phyloP scores from a whole-genome alignment of 768 basidiomycete species.

The Mycena maculata region DNA sequence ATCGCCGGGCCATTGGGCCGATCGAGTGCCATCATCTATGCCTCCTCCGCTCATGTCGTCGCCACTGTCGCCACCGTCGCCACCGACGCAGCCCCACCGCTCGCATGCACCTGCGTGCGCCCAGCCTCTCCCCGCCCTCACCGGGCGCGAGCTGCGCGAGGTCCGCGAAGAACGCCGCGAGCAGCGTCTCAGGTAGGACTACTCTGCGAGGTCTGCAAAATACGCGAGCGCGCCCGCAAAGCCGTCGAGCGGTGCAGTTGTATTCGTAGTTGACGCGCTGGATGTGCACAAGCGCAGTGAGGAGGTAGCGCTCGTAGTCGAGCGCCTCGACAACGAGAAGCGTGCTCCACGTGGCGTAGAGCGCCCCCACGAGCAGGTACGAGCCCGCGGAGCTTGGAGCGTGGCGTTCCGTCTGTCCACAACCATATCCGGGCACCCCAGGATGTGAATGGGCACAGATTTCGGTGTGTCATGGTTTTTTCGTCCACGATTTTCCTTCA shows the following conservation, averaged over 20 bases:
- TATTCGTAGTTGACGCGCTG: conserved; percentile 35
- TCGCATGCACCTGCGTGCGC: conserved; percentile 11
- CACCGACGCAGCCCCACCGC: too few relatives aligned
- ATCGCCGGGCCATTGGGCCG: too few relatives aligned
- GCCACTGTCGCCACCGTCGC: too few relatives aligned
- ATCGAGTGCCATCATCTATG: too few relatives aligned
- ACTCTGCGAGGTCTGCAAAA: conserved; percentile 29
- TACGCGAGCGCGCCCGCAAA: conserved; percentile 13
- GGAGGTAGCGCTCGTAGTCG: conserved; percentile 35
- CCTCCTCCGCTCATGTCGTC: too few relatives aligned
- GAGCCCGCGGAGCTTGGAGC: conserved; percentile 32
- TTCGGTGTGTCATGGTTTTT: too few relatives aligned
- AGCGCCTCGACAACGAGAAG: conserved; percentile 32
- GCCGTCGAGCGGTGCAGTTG: background rate
- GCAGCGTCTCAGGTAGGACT: conserved; percentile 26
- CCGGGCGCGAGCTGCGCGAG: background rate
- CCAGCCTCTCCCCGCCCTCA: background rate
- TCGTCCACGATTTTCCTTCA: too few relatives aligned
- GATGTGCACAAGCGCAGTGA: conserved; percentile 33
- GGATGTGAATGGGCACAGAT: too few relatives aligned
- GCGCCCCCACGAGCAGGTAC: conserved; percentile 10
- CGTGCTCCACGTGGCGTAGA: conserved; percentile 28
- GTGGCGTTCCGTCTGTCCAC: conserved; percentile 19
- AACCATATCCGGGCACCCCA: conserved; percentile 29
- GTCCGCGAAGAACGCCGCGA: conserved; percentile 20